These are phyloP conservation scores for Boechera divaricarpa DNA, from an alignment of 345 rosid species.

Conservation along the genomic window DNA sequence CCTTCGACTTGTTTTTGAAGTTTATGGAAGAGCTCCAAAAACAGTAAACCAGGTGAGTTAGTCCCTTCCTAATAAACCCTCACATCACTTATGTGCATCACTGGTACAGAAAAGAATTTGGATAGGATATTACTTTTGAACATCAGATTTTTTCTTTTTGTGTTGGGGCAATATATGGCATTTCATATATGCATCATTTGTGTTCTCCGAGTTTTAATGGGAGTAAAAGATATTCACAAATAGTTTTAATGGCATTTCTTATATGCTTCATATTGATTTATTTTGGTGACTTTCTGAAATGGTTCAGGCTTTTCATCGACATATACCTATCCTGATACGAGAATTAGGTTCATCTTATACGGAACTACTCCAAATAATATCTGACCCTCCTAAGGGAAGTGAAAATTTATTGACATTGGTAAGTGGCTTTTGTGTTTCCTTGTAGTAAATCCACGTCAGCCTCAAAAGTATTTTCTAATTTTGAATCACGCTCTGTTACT, in stretches of 20 bases:
- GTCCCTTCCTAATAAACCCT: constrained; percentile 23
- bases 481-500: constrained; percentile 40
- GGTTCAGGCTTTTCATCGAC: constrained; percentile 89
- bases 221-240: constrained; percentile 3
- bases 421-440: constrained; percentile 42
- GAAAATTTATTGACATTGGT: constrained; percentile 94
- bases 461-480: constrained; percentile 26
- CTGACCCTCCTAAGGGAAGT: constrained; percentile 98
- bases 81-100: constrained; percentile 12
- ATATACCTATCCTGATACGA: constrained; percentile 81
- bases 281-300: constrained; percentile 30
- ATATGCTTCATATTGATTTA: constrained; percentile 9
- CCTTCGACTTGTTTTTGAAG: constrained; percentile 79
- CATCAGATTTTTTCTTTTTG: not conserved
- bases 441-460: constrained; percentile 26
- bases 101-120: not conserved
- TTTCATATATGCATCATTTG: not conserved
- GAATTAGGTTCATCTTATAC: constrained; percentile 81
- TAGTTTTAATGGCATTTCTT: no score
- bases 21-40: constrained; percentile 78
- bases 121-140: constrained; percentile 1
- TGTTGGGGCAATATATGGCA: not conserved
- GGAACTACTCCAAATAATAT: constrained; percentile 78
- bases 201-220: not conserved
- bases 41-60: constrained; percentile 77